Conservation (phyloP, 257 asterid genomes). For the Cinchona pubescens region DNA sequence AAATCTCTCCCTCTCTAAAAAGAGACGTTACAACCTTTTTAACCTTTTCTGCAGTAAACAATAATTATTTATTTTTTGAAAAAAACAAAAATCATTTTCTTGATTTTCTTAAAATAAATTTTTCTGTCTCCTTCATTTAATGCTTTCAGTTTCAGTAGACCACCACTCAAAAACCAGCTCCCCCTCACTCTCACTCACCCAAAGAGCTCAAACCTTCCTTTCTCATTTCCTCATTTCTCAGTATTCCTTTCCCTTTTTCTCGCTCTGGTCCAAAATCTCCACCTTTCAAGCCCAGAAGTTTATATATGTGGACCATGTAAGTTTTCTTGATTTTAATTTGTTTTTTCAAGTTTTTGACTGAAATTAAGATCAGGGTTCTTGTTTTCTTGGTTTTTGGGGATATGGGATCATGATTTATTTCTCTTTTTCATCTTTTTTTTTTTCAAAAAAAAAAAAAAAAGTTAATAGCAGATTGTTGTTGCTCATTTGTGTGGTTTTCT, state of each 20-base stretch:
- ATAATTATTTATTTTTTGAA: constrained; percentile 9
- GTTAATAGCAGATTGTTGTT: no score
- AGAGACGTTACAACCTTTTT: constrained; percentile 75
- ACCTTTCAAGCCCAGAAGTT: constrained; percentile 17
- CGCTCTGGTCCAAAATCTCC: constrained; percentile 13
- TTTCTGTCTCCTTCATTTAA: constrained; percentile 48
- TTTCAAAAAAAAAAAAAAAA: no score
- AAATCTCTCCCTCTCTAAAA: constrained; percentile 42
- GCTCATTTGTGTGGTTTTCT: no score
- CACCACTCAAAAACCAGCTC: constrained; percentile 40
- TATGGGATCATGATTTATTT: background rate
- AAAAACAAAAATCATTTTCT: background rate
- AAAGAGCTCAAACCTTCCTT: constrained; percentile 9
- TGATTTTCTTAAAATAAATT: constrained; percentile 25
- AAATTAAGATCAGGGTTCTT: constrained; percentile 25
- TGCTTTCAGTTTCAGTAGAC: constrained; percentile 41
- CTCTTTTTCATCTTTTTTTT: no score
- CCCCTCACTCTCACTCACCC: constrained; percentile 24
- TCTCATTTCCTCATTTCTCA: constrained; percentile 35
- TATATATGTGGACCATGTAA: constrained; percentile 40
- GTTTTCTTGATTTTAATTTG: constrained; percentile 38
- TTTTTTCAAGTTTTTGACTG: constrained; percentile 18
- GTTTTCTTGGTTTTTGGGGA: constrained; percentile 10
- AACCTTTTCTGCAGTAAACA: constrained; percentile 42
- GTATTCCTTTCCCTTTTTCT: constrained; percentile 11